phyloP scores from a whole-genome alignment of 2,329 filamentous ascomycete genomes.

The Talaromyces sp. region DNA sequence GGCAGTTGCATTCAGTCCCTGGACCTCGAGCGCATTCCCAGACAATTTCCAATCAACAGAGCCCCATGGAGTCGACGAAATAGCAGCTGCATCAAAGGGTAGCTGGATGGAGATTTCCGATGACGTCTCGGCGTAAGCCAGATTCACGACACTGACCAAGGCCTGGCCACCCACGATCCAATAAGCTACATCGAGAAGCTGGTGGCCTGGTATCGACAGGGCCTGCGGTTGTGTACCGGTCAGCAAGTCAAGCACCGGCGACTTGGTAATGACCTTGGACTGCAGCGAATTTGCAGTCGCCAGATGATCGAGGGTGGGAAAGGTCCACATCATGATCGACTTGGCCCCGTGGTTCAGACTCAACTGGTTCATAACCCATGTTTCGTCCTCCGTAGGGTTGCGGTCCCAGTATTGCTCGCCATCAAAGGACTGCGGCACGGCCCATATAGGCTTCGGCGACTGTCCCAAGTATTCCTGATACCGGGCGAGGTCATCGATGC shows the following conservation, averaged over 20 bases:
- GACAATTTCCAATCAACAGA: slow-evolving; percentile 7
- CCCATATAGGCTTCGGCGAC: slow-evolving; percentile 10
- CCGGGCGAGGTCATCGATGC: slow-evolving; percentile 4
- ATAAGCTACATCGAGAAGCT: slow-evolving; percentile 7
- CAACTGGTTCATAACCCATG: slow-evolving; percentile 12
- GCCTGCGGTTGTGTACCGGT: slow-evolving; percentile 1
- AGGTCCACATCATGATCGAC: slow-evolving; percentile 11
- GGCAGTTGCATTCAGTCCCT: slow-evolving; percentile 2
- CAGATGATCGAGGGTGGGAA: slow-evolving; percentile 4
- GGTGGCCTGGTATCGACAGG: not conserved
- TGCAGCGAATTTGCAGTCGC: slow-evolving; percentile 10
- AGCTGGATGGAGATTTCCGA: slow-evolving; percentile 2
- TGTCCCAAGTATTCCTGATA: slow-evolving; percentile 10
- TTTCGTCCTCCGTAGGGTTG: slow-evolving; percentile 7
- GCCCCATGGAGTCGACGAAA: slow-evolving; percentile 6
- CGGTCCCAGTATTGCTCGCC: slow-evolving; percentile 11
- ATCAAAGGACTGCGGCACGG: slow-evolving; percentile 10
- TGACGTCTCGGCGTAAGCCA: slow-evolving; percentile 3
- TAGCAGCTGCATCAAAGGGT: slow-evolving; percentile 4
- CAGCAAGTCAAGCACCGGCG: slow-evolving; percentile 10
- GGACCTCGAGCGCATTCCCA: not conserved
- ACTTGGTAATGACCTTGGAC: slow-evolving; percentile 6
- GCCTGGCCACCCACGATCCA: slow-evolving; percentile 9
- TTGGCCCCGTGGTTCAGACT: slow-evolving; percentile 11
- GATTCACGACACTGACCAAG: slow-evolving; percentile 8